A percentile compares a stretch with the other conserved stretches of the same genome.
phyloP scores from a whole-genome alignment of 73 alveolate genomes.

The Tetrahymena borealis region DNA sequence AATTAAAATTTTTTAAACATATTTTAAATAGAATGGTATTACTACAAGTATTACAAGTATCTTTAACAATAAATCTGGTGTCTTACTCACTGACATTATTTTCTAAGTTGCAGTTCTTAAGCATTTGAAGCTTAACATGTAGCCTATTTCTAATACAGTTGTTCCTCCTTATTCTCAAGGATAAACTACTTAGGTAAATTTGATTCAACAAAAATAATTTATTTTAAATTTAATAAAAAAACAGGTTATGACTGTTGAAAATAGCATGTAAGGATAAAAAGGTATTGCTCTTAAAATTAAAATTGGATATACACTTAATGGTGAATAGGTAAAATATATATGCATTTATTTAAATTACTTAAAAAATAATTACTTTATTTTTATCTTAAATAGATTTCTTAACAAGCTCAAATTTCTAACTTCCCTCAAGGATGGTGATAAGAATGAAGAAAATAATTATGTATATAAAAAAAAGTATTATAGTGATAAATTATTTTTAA shows the following conservation, averaged over 20 bases:
- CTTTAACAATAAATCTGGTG: slow-evolving; percentile 25
- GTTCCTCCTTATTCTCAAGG: slow-evolving; percentile 5
- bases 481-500: not conserved
- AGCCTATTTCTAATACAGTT: slow-evolving; percentile 7
- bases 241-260: slow-evolving; percentile 15
- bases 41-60: slow-evolving; percentile 6
- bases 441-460: not conserved
- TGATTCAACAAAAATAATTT: not conserved
- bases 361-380: not conserved
- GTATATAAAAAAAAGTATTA: not conserved
- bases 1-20: not conserved
- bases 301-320: slow-evolving; percentile 19
- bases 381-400: not conserved
- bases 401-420: not conserved
- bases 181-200: slow-evolving; percentile 7
- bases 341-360: not conserved
- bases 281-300: slow-evolving; percentile 35
- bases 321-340: not conserved
- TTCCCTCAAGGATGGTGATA: not conserved
- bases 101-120: slow-evolving; percentile 33
- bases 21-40: not conserved
- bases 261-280: slow-evolving; percentile 29
- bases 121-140: slow-evolving; percentile 13
- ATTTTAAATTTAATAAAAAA: not conserved
- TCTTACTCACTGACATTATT: slow-evolving; percentile 9